These are phyloP conservation scores for Pythium folliculosum DNA, from an alignment of 352 stramenopile species.

Conservation along the genomic window DNA sequence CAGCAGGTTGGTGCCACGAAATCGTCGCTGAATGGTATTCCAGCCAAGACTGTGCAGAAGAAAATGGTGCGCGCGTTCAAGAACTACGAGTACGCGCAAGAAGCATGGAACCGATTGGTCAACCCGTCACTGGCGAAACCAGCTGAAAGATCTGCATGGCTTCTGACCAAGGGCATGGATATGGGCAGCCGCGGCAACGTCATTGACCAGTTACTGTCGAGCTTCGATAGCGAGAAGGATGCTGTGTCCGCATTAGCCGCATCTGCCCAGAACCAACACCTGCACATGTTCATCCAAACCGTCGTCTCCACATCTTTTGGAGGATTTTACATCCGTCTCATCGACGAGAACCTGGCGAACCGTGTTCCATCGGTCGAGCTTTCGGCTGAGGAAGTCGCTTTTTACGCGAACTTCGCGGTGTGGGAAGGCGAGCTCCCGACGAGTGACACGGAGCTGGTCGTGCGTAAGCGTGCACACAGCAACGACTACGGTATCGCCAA, in stretches of 20 bases:
- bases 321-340: slow-evolving; percentile 84
- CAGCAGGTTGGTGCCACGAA: slow-evolving; percentile 61
- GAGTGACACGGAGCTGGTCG: slow-evolving; percentile 37
- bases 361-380: slow-evolving; percentile 77
- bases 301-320: slow-evolving; percentile 82
- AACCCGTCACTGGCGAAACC: slow-evolving; percentile 74
- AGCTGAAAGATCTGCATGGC: slow-evolving; percentile 64
- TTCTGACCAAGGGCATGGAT: slow-evolving; percentile 81
- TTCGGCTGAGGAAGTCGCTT: slow-evolving; percentile 72
- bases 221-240: slow-evolving; percentile 37
- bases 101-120: slow-evolving; percentile 82
- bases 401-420: slow-evolving; percentile 72
- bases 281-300: slow-evolving; percentile 79
- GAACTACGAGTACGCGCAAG: slow-evolving; percentile 87
- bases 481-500: slow-evolving; percentile 76
- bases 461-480: slow-evolving; percentile 41
- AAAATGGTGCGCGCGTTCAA: slow-evolving; percentile 88
- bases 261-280: neutral
- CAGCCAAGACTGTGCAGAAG: slow-evolving; percentile 65
- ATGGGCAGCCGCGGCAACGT: slow-evolving; percentile 74
- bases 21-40: slow-evolving; percentile 61
- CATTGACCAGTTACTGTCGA: slow-evolving; percentile 79
- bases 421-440: slow-evolving; percentile 57
- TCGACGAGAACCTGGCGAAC: slow-evolving; percentile 80
- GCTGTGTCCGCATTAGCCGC: neutral